A percentile compares a stretch with the other conserved stretches of the same genome.
Conservation (phyloP, 1,284 basidiomycete species). For the Ustilago vetiveriae region DNA sequence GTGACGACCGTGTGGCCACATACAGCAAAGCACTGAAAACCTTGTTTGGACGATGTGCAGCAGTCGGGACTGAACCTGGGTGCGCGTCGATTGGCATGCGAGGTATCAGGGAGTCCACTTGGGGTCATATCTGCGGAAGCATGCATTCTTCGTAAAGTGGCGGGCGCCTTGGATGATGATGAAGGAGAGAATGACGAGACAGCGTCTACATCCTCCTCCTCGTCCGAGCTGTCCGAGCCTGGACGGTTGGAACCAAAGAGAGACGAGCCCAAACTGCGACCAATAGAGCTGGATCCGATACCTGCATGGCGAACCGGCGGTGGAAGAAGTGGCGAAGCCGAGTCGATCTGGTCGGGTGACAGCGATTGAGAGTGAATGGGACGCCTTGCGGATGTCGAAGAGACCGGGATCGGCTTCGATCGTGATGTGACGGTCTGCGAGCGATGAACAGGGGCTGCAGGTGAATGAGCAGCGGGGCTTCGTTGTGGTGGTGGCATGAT, state of each 20-base stretch:
- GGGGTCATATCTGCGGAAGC: constrained; percentile 34
- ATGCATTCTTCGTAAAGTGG: constrained; percentile 23
- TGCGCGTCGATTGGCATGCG: constrained; percentile 44
- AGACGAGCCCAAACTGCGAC: constrained; percentile 28
- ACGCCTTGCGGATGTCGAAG: constrained; percentile 10
- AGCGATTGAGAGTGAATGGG: constrained; percentile 12
- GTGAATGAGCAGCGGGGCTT: constrained; percentile 1
- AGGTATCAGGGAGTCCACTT: constrained; percentile 39
- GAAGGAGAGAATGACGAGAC: constrained; percentile 21
- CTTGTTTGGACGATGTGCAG: constrained; percentile 29
- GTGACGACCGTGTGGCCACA: constrained; percentile 49
- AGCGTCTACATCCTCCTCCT: constrained; percentile 30
- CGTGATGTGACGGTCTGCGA: constrained; percentile 29
- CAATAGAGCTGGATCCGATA: constrained; percentile 2
- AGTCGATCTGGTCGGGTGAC: constrained; percentile 19
- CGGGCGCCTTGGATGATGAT: constrained; percentile 24
- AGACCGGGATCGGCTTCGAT: constrained; percentile 23
- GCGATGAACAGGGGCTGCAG: constrained; percentile 12
- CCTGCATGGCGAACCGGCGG: constrained; percentile 24
- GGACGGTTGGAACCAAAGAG: constrained; percentile 4
- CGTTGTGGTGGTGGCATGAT: constrained; percentile 41
- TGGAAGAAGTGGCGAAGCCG: constrained; percentile 10
- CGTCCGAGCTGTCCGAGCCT: constrained; percentile 36
- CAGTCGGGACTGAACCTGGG: constrained; percentile 45
- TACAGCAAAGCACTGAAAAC: constrained; percentile 46